Evolutionary conservation across 2,329 filamentous ascomycete species (phyloP).

Genomic region (Neonectria coccinea): DNA sequence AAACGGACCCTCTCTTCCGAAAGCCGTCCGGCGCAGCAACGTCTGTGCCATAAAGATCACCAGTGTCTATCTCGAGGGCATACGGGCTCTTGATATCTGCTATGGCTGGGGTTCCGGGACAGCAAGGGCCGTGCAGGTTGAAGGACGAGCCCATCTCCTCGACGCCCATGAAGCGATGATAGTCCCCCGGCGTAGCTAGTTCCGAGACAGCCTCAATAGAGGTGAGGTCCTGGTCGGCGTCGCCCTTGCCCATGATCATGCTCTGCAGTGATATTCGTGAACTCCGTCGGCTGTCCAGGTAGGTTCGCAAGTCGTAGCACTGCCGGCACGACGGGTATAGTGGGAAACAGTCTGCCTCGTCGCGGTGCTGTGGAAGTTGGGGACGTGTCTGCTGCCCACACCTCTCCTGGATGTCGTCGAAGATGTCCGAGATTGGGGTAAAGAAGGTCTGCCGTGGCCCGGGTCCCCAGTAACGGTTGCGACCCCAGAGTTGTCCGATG

Average conservation of each 20-base stretch:
- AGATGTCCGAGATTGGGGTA: slow-evolving; percentile 57
- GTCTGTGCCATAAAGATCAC: slow-evolving; percentile 46
- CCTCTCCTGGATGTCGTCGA: slow-evolving; percentile 60
- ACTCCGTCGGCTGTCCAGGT: slow-evolving; percentile 56
- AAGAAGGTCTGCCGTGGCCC: slow-evolving; percentile 58
- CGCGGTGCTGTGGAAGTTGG: slow-evolving; percentile 54
- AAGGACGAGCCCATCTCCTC: slow-evolving; percentile 53
- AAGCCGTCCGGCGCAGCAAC: slow-evolving; percentile 27
- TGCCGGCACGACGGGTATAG: slow-evolving; percentile 55
- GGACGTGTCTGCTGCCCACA: slow-evolving; percentile 55
- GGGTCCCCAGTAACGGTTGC: slow-evolving; percentile 57
- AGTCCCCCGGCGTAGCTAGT: slow-evolving; percentile 56
- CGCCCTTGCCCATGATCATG: slow-evolving; percentile 54
- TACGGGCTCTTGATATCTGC: slow-evolving; percentile 55
- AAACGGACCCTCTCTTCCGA: slow-evolving; percentile 33
- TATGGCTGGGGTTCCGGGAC: slow-evolving; percentile 47
- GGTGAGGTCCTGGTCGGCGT: slow-evolving; percentile 54
- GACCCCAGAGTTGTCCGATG: slow-evolving; percentile 59
- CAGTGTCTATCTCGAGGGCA: slow-evolving; percentile 53
- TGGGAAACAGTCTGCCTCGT: slow-evolving; percentile 55
- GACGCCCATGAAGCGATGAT: slow-evolving; percentile 48
- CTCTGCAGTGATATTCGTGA: slow-evolving; percentile 57
- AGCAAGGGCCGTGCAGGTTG: slow-evolving; percentile 39
- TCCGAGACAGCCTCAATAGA: slow-evolving; percentile 56
- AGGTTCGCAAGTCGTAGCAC: slow-evolving; percentile 56